Evolutionary conservation across 176 grass and related monocot species (phyloP), one percentile per base, ranked within the genome.

Genomic region (Guadua angustifolia): DNA sequence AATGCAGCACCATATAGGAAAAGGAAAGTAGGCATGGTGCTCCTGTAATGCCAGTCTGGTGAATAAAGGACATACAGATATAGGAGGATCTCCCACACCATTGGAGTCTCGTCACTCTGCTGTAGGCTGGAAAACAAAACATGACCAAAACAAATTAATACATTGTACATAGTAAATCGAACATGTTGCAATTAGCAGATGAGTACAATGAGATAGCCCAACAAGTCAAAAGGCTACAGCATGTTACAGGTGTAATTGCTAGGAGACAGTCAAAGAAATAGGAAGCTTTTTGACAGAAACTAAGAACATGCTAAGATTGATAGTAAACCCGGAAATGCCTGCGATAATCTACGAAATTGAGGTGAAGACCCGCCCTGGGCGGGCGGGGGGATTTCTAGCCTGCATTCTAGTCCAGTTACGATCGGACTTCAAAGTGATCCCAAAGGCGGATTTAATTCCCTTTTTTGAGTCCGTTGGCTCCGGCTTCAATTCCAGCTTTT

Each of bases 1-100:
- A 96, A 96, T n/a, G 86, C 89, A 57, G 86, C 86, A 57, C 94
- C 94, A 14, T 96, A 96, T 61, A 96, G 76, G 73, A 96, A 88
- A 64, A 96, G 91, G 79, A 96, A 96, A 81, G 94, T 96, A 15
- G 94, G 94, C 86, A 96, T 93, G n/a, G 94, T 96, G 71, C 90
- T 91, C 80, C 83, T 79, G 66, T 96, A 96, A 79, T 96, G 91
- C 94, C 94, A 96, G 33, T 96, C 94, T 29, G 94, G 94, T 77
- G 94, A 93, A 88, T 96, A 96, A n/a, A 96, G 94, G 38, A 96
- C 94, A 43, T 96, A 96, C 1, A 96, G 78, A 55, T 96, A 96
- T 16, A 96, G 77, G 19, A 96, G 91, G 43, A 96, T 93, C 26
- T 96, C 94, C 94, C 94, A 96, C 25, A 96, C 91, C 94, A 93